A percentile compares a stretch with the other conserved stretches of the same genome.
Evolutionary conservation across 805 yeast genomes (phyloP).

Genomic region (Pichia occidentalis): DNA sequence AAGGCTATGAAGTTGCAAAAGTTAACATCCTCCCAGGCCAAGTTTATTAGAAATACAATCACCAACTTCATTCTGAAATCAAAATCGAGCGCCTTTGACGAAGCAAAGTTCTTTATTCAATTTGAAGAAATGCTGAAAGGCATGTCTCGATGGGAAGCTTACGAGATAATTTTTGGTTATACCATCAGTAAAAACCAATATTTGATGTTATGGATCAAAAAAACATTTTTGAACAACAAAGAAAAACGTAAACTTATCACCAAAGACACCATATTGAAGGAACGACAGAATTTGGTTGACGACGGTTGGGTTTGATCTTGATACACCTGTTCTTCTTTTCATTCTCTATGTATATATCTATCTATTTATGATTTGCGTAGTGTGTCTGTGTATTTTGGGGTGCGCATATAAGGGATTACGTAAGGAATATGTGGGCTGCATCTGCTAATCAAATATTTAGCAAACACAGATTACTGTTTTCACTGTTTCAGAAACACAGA

Average conservation of each 20-base stretch:
- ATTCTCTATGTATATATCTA: too few relatives aligned
- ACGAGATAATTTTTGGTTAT: slow-evolving; percentile 27
- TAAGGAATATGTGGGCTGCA: too few relatives aligned
- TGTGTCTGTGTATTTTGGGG: too few relatives aligned
- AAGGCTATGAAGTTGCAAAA: slow-evolving; percentile 1
- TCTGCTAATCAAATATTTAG: too few relatives aligned
- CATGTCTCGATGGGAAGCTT: slow-evolving; percentile 24
- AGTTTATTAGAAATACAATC: slow-evolving; percentile 13
- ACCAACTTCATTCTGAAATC: slow-evolving; percentile 17
- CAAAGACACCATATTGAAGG: slow-evolving; percentile 1
- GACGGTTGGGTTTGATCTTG: slow-evolving; percentile 12
- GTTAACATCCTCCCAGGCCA: slow-evolving; percentile 4
- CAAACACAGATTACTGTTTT: too few relatives aligned
- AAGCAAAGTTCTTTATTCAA: slow-evolving; percentile 13
- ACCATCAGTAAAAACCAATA: slow-evolving; percentile 25
- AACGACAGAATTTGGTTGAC: neutral
- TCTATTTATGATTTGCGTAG: too few relatives aligned
- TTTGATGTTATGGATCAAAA: slow-evolving; percentile 23
- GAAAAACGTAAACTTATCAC: slow-evolving; percentile 14
- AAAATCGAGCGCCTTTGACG: slow-evolving; percentile 19
- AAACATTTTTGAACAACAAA: slow-evolving; percentile 21
- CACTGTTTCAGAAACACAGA: too few relatives aligned
- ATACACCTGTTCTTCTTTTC: too few relatives aligned
- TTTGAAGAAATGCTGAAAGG: slow-evolving; percentile 15
- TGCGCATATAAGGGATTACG: too few relatives aligned